phyloP scores from a whole-genome alignment of 1,284 basidiomycete genomes.

The Mycosarcoma maydis region DNA sequence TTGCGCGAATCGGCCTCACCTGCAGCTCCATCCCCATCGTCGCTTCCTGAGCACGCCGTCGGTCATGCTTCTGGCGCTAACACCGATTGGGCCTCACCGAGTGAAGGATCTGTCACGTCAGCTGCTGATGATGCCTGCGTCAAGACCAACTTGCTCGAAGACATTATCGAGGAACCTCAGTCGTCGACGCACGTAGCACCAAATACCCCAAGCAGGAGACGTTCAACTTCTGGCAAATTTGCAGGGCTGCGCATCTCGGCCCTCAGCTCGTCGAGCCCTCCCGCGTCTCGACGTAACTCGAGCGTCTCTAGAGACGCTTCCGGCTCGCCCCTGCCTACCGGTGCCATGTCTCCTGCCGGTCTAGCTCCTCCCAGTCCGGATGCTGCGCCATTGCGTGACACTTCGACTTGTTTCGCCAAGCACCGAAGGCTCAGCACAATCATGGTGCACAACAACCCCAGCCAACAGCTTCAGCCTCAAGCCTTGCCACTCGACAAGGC shows the following conservation, averaged over 20 bases:
- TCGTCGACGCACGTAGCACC: not conserved
- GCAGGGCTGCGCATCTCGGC: constrained; percentile 42
- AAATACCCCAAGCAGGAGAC: constrained; percentile 1
- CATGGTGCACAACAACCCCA: constrained; percentile 25
- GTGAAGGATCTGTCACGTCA: constrained; percentile 19
- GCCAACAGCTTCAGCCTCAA: not conserved
- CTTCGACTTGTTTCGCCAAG: constrained; percentile 33
- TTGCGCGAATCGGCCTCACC: constrained; percentile 10
- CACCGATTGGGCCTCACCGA: constrained; percentile 4
- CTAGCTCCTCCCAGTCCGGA: constrained; percentile 9
- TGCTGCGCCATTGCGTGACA: constrained; percentile 1
- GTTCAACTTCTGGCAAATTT: constrained; percentile 46
- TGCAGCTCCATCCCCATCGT: not conserved
- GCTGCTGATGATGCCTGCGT: constrained; percentile 11
- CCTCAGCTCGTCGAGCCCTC: constrained; percentile 13
- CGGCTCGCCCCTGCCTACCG: constrained; percentile 32
- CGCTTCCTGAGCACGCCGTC: constrained; percentile 2
- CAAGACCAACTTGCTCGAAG: constrained; percentile 23
- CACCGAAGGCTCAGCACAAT: constrained; percentile 36
- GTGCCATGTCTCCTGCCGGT: constrained; percentile 32
- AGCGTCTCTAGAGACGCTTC: constrained; percentile 12
- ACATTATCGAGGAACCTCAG: constrained; percentile 43
- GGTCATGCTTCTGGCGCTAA: not conserved
- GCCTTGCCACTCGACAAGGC: not conserved
- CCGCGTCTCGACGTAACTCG: constrained; percentile 24